Percentiles rank a stretch among this genome's conserved stretches.
These are phyloP conservation scores for Xylaria sp. DNA, from an alignment of 2,329 filamentous ascomycete species.

Conservation along the genomic window DNA sequence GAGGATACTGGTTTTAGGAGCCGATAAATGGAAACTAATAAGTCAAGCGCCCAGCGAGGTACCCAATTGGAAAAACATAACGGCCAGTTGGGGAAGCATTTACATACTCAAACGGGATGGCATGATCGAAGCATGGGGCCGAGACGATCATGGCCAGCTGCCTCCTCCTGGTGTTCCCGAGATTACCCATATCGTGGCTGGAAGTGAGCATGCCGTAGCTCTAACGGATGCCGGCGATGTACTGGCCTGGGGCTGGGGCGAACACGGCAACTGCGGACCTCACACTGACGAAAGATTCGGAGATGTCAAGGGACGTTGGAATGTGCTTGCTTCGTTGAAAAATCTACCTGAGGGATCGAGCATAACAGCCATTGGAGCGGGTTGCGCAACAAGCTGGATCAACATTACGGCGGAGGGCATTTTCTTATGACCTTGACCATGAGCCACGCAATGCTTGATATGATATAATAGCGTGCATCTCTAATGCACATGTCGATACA, in stretches of 20 bases:
- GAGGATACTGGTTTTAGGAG: conserved; percentile 73
- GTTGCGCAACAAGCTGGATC: conserved; percentile 90
- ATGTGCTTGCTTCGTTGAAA: conserved; percentile 69
- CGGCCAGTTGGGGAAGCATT: conserved; percentile 84
- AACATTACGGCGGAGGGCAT: conserved; percentile 54
- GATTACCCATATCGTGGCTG: conserved; percentile 74
- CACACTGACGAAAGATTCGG: conserved; percentile 63
- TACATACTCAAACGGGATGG: conserved; percentile 74
- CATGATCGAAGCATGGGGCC: conserved; percentile 77
- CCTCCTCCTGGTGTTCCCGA: conserved; percentile 69
- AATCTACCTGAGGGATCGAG: conserved; percentile 61
- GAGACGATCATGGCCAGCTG: conserved; percentile 86
- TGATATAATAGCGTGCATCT: background rate
- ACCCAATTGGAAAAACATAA: conserved; percentile 72
- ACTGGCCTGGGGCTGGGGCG: conserved; percentile 93
- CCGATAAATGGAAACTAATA: conserved; percentile 76
- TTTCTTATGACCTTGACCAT: conserved; percentile 46
- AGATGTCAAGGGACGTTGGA: conserved; percentile 76
- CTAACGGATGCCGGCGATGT: conserved; percentile 73
- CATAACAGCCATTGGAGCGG: conserved; percentile 76
- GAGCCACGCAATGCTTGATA: background rate
- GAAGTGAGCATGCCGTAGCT: conserved; percentile 90
- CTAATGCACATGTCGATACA: background rate
- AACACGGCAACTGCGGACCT: conserved; percentile 94
- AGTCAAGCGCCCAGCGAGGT: conserved; percentile 65